These are phyloP conservation scores for Fusarium sublunatum DNA, from an alignment of 2,329 filamentous ascomycete genomes.

Conservation along the genomic window DNA sequence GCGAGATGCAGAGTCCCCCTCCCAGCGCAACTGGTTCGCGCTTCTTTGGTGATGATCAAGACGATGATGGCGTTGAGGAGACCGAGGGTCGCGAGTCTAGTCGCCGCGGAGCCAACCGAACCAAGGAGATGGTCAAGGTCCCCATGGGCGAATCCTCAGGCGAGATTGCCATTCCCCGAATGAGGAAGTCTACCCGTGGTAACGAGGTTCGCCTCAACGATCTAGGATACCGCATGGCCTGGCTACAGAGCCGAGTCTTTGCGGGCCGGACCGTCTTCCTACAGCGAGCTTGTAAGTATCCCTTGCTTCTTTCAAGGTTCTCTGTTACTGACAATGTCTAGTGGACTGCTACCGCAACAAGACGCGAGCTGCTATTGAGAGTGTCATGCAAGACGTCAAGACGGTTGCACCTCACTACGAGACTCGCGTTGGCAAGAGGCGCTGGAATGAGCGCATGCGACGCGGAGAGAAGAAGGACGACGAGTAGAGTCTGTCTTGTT, in stretches of 20 bases:
- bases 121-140: conserved; percentile 66
- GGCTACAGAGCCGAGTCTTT: conserved; percentile 94
- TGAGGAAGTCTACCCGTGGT: conserved; percentile 74
- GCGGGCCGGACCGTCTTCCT: conserved; percentile 86
- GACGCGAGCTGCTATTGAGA: conserved; percentile 84
- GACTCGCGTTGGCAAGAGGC: conserved; percentile 85
- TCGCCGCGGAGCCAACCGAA: conserved; percentile 50
- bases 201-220: conserved; percentile 95
- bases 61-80: conserved; percentile 66
- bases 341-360: conserved; percentile 96
- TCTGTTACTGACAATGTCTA: conserved; percentile 50
- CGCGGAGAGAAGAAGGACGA: conserved; percentile 49
- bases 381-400: conserved; percentile 78
- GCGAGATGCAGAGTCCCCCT: conserved; percentile 90
- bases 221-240: conserved; percentile 93
- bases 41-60: conserved; percentile 76
- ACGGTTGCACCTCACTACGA: conserved; percentile 87
- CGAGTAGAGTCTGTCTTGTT: conserved; percentile 32
- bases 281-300: conserved; percentile 85
- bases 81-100: conserved; percentile 60
- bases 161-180: conserved; percentile 79
- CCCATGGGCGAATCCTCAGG: conserved; percentile 75
- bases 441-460: conserved; percentile 71
- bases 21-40: conserved; percentile 78
- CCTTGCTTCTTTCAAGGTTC: not conserved